Evolutionary conservation across 176 grass and related monocot species (phyloP), one percentile per base, ranked within the genome.

Genomic region (Lolium rigidum): DNA sequence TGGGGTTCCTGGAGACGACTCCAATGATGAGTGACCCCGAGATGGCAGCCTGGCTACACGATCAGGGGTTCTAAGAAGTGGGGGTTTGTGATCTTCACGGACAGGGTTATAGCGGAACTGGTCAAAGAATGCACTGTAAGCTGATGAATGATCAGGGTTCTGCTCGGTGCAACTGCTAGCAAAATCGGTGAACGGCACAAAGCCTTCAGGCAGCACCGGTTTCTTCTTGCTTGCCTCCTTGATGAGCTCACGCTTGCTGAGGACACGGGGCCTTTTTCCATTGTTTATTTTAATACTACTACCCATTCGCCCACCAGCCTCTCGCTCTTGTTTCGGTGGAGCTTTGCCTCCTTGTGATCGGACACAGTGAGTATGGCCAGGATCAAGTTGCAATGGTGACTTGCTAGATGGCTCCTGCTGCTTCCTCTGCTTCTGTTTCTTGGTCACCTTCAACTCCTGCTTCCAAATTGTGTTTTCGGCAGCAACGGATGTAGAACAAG

Each of bases 91-190:
- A 26, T 44, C 17, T 62, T 6, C 12, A 47, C 2, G 57, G 11
- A 31, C 69, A 47, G 82, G 58, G 35, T 49, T 58, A 70, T 89
- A 89, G 82, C 57, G 5, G 82, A 85, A 89, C 6, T 85, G 82
- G 48, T 80, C 76, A 9, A 89, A 89, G 7, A 89, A 89, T 65
- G 82, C 82, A 6, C 35, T 77, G 6, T 14, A 74, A 58, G 68
- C 76, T 0, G 76, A 55, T 15, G 67, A 66, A 74, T 85, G 13
- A 17, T 79, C 70, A 31, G 74, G 2, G 3, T 84, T 59, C 7
- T 74, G 65, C 38, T 79, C 66, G 1, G 70, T 73, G 68, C 39
- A 71, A 21, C 68, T 71, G 38, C 17, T 5, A 71, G 44, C 68
- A 71, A 71, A 71, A 71, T 44, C 9, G 20, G 18, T 46, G 39